A percentile compares a stretch with the other conserved stretches of the same genome.
Evolutionary conservation across 1,284 basidiomycete genomes (phyloP).

Genomic region (Chiua sp.): DNA sequence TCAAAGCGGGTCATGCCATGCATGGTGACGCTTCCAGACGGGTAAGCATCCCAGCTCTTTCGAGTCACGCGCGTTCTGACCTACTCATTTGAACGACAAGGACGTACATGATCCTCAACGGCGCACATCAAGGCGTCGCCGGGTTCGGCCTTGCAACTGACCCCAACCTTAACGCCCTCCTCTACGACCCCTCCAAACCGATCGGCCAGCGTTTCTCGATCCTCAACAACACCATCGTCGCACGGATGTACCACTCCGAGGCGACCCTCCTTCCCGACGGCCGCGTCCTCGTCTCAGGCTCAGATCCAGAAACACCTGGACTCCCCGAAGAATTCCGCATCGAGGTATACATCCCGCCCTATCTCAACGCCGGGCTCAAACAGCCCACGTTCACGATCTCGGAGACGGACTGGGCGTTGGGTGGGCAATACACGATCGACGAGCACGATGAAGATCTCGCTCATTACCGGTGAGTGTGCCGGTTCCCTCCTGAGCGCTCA

Average conservation of each 20-base stretch:
- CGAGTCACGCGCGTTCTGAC: neutral
- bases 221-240: constrained; percentile 70
- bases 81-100: constrained; percentile 41
- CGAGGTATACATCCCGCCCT: constrained; percentile 79
- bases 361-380: constrained; percentile 60
- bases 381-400: constrained; percentile 65
- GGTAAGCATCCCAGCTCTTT: constrained; percentile 16
- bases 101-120: constrained; percentile 76
- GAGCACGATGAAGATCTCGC: constrained; percentile 62
- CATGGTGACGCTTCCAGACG: constrained; percentile 69
- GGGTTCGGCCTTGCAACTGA: constrained; percentile 72
- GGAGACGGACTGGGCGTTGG: constrained; percentile 65
- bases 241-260: constrained; percentile 85
- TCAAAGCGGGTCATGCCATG: constrained; percentile 77
- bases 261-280: constrained; percentile 73
- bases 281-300: constrained; percentile 74
- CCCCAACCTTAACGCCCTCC: constrained; percentile 66
- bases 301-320: constrained; percentile 62
- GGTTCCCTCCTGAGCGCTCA: no score
- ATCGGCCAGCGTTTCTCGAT: constrained; percentile 67
- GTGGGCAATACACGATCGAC: constrained; percentile 56
- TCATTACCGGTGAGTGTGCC: constrained; percentile 64
- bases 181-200: constrained; percentile 71
- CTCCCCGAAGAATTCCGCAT: constrained; percentile 68
- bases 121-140: constrained; percentile 66